Base-by-base conservation (phyloP, 192 early-diverging fungal genomes). In the Paraglomus brasilianum region DNA sequence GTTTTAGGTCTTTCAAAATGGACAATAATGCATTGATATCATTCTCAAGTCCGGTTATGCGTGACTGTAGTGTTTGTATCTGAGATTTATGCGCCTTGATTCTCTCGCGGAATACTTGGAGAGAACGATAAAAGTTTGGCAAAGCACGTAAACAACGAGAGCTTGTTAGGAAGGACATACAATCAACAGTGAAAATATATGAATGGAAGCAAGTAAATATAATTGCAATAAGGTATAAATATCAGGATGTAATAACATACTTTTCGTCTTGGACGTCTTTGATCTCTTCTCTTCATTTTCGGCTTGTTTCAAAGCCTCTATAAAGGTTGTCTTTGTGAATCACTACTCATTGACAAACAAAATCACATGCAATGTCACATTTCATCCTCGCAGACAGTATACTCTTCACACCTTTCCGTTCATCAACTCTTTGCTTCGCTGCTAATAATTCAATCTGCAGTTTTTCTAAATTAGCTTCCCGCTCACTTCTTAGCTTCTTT, bases 1-100 rank as follows among this genome's bases (percentile, higher is more conserved):
- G 75, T 62, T 87, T 88, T 61, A 92, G 66, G 45, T 79, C 71
- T 19, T 74, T 51, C 10, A 87, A 53, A 51, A 78, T 81, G 1
- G 38, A 62, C 10, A 74, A 45, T 19, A 84, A 72, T n/a, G 68
- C 40, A 36, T 78, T 72, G 1, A 76, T 51, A 41, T 77, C 48
- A 2, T 82, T 75, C n/a, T 70, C 74, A 11, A 80, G 48, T 9
- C 22, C 50, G 0, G 49, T 56, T 2, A 81, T 40, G 14, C 73
- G 68, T n/a, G 72, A 45, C 21, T 69, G 44, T 38, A 66, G 53
- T 13, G n/a, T 13, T 40, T 17, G 19, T 14, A 52, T 22, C 5
- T 17, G n/a, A 21, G 19, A 47, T 52, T 17, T 50, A 52, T 6
- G 24, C 53, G 50, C 43, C 49, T 52, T 49, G 17, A 66, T 17